Conservation (phyloP, 2,329 filamentous ascomycete genomes). For the Tolypocladium guangdongense region DNA sequence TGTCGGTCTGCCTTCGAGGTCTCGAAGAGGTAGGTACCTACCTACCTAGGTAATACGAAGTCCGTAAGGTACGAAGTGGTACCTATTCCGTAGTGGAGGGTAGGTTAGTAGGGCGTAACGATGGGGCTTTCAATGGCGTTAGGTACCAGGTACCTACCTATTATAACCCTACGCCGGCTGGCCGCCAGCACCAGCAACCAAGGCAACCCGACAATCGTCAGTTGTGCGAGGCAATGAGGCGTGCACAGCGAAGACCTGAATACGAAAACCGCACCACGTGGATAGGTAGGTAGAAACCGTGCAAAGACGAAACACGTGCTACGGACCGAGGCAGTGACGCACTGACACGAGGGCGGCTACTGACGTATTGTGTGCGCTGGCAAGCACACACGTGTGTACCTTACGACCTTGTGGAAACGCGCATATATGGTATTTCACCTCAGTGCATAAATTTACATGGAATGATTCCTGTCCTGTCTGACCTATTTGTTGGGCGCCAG, state of each 20-base stretch:
- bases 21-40: too few species aligned
- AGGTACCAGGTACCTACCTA: too few species aligned
- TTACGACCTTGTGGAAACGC: neutral
- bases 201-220: too few species aligned
- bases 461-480: neutral
- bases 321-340: neutral
- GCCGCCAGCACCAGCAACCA: too few species aligned
- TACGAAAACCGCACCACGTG: neutral
- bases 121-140: too few species aligned
- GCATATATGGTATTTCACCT: neutral
- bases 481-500: constrained; percentile 2
- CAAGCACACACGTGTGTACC: neutral
- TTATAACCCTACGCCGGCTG: too few species aligned
- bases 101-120: too few species aligned
- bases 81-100: neutral
- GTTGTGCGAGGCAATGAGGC: too few species aligned
- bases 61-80: too few species aligned
- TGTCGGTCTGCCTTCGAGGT: neutral
- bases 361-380: neutral
- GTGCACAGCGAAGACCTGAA: neutral
- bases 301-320: neutral
- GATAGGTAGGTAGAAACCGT: neutral
- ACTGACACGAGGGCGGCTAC: neutral
- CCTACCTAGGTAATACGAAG: too few species aligned
- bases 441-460: neutral